These are phyloP conservation scores for Panaeolus papilionaceus DNA, from an alignment of 768 basidiomycete species.

Conservation along the genomic window DNA sequence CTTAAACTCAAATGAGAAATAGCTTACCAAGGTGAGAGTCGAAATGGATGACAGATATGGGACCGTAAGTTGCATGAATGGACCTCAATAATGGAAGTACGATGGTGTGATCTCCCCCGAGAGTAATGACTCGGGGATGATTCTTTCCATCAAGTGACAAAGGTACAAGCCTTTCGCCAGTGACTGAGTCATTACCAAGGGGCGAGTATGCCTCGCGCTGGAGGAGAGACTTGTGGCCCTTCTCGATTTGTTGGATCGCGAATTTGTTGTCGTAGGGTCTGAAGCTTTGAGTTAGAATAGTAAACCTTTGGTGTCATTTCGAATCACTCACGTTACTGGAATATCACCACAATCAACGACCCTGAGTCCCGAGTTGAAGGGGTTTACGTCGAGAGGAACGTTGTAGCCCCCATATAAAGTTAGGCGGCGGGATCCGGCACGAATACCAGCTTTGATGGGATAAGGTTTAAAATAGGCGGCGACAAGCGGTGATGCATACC, in stretches of 20 bases:
- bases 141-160: slow-evolving; percentile 72
- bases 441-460: slow-evolving; percentile 61
- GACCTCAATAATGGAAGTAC: slow-evolving; percentile 68
- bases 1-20: slow-evolving; percentile 15
- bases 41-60: slow-evolving; percentile 86
- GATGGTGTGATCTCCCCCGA: slow-evolving; percentile 91
- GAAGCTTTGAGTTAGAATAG: slow-evolving; percentile 8
- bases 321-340: slow-evolving; percentile 60
- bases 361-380: slow-evolving; percentile 70
- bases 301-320: slow-evolving; percentile 1
- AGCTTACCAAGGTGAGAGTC: slow-evolving; percentile 71
- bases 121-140: slow-evolving; percentile 82
- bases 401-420: slow-evolving; percentile 83
- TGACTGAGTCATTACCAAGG: slow-evolving; percentile 65
- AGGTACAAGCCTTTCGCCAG: slow-evolving; percentile 61
- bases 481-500: slow-evolving; percentile 28
- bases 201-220: slow-evolving; percentile 67
- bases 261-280: slow-evolving; percentile 75
- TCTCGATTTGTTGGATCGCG: slow-evolving; percentile 78
- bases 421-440: slow-evolving; percentile 77
- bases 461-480: slow-evolving; percentile 9
- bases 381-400: slow-evolving; percentile 74
- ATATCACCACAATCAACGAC: slow-evolving; percentile 84
- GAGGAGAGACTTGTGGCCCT: slow-evolving; percentile 72
- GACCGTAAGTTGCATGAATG: slow-evolving; percentile 77